phyloP scores from a whole-genome alignment of 208 protist genomes.

The Acanthamoeba castellanii region DNA sequence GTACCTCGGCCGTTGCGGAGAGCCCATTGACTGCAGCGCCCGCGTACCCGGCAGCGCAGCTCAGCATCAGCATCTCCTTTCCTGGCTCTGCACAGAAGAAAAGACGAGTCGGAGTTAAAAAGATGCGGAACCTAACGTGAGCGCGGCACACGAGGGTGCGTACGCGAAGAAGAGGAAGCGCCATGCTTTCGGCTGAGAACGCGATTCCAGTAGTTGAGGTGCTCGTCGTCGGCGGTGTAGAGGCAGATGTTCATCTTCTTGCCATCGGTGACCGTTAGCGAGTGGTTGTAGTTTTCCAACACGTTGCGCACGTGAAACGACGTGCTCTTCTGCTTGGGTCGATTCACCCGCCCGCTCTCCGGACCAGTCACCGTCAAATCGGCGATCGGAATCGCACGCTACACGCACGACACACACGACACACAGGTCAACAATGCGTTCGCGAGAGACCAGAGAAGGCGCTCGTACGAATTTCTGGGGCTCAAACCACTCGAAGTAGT shows the following conservation, averaged over 20 bases:
- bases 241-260: conserved; percentile 47
- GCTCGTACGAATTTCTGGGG: conserved; percentile 32
- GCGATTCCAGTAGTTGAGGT: conserved; percentile 34
- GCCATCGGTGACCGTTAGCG: not conserved
- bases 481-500: conserved; percentile 70
- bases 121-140: not conserved
- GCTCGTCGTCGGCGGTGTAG: conserved; percentile 32
- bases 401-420: not conserved
- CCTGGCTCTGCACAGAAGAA: not conserved
- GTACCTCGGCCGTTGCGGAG: not conserved
- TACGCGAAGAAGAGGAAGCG: not conserved
- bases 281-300: conserved; percentile 52
- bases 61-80: conserved; percentile 7
- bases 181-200: not conserved
- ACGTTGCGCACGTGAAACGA: conserved; percentile 28
- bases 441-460: not conserved
- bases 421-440: not conserved
- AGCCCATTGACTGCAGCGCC: not conserved
- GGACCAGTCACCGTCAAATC: not conserved
- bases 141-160: not conserved
- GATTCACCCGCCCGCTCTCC: not conserved
- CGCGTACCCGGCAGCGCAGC: conserved; percentile 19
- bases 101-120: not conserved
- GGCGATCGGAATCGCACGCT: conserved; percentile 2
- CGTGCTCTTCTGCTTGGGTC: conserved; percentile 53